Base-by-base conservation (phyloP, 176 grass and related monocot genomes). In the Rhynchospora breviuscula region DNA sequence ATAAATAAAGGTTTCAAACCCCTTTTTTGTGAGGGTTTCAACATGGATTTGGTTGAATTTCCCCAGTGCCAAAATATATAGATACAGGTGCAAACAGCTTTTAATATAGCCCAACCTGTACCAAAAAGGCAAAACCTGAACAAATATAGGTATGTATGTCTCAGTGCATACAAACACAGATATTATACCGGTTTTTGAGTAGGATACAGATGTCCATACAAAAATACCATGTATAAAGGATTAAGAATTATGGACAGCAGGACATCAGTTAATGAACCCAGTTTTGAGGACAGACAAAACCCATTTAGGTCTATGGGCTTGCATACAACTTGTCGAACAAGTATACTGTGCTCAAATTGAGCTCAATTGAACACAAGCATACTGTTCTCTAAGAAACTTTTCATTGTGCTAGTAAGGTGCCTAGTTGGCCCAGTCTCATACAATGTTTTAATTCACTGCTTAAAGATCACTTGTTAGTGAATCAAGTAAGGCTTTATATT, bases 1-100 rank as follows among this genome's bases (percentile, higher is more conserved):
- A 82, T 26, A 80, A 8, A 62, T 61, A 44, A 59, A 79, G 15
- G 35, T 80, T 80, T 80, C 19, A 80, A 77, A 80, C 61, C 31
- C 53, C 54, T 80, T 61, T 60, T 80, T 6, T 18, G 33, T 7
- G 31, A 62, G 78, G 57, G 3, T 80, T 80, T 45, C 10, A 80
- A 80, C 51, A 80, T 12, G 18, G 15, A 56, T 80, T 7, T 60
- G 54, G 17, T 44, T 54, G 48, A 48, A 26, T 76, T 75, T 76
- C 70, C 70, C 70, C 70, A 14, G 45, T 74, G 46, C 22, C 8
- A 51, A 74, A 4, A 13, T 51, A 74, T 74, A 49, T 51, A 0
- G 18, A 76, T 5, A 76, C 47, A 21, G 72, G 21, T 53, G 48
- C 52, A 76, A 76, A 76, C 21, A 76, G 6, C 69, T 17, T 53